Percentiles rank a stretch among this genome's conserved stretches.
Conservation (phyloP, 108 stramenopile species). For the Cylindrotheca closterium region DNA sequence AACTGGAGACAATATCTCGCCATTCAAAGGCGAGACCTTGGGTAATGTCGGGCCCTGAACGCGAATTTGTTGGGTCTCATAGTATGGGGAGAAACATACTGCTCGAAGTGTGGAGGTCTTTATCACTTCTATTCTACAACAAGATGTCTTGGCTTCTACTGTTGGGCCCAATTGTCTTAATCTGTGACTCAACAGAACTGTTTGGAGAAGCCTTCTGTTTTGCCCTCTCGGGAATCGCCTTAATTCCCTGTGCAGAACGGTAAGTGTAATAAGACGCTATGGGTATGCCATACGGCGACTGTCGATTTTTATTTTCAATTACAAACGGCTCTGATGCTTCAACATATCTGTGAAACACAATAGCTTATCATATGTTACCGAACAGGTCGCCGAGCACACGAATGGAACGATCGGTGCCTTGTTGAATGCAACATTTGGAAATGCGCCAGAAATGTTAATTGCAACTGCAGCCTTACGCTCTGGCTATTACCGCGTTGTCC, state of each 20-base stretch:
- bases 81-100: slow-evolving; percentile 2
- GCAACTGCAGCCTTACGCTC: slow-evolving; percentile 80
- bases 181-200: slow-evolving; percentile 81
- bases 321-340: no score
- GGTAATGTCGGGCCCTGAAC: background rate
- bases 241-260: slow-evolving; percentile 86
- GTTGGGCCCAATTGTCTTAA: slow-evolving; percentile 80
- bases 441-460: slow-evolving; percentile 91
- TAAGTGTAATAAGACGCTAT: slow-evolving; percentile 18
- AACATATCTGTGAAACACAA: background rate
- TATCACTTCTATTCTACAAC: slow-evolving; percentile 25
- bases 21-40: no score
- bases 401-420: slow-evolving; percentile 92
- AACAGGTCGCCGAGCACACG: slow-evolving; percentile 91
- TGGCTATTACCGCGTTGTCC: slow-evolving; percentile 87
- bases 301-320: background rate
- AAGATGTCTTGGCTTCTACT: slow-evolving; percentile 82
- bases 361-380: slow-evolving; percentile 86
- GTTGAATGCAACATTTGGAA: slow-evolving; percentile 94
- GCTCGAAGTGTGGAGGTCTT: slow-evolving; percentile 17
- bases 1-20: no score
- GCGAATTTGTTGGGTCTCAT: background rate
- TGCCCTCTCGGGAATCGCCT: slow-evolving; percentile 69
- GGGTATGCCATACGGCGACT: background rate
- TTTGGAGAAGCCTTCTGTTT: slow-evolving; percentile 81